Base-by-base conservation (phyloP, 2,329 filamentous ascomycete species). In the Sporothrix schenckii region DNA sequence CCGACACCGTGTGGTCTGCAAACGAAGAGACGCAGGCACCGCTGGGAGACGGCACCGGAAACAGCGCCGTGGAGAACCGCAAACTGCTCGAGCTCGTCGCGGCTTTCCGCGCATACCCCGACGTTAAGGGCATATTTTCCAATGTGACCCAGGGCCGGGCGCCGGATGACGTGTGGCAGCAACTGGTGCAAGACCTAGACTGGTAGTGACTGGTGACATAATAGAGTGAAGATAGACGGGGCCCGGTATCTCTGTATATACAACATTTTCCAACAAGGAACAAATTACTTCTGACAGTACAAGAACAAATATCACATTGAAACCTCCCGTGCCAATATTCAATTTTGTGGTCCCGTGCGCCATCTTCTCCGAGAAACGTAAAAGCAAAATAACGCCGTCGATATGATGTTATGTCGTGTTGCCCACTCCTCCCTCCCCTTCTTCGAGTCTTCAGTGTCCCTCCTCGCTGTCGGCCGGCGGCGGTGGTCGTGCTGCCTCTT, bases 1-100 rank as follows among this genome's bases (percentile, higher is more conserved):
- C 89, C 21, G 92, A 96, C 70, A 94, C 97, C 68, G 85, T 97
- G 56, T 97, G 92, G 90, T 87, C 90, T 71, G 87, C 93, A 0
- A 95, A 94, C 72, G 88, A 90, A 76, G 93, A 97, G 72, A 94
- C 91, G 0, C 87, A 87, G 77, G 87, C 92, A 21, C 82, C 83
- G 13, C 54, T 72, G 2, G 54, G 34, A 9, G 75, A 94, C 52
- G 85, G 90, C 71, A 84, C 86, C 19, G 86, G 90, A 70, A 84
- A 86, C 16, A 85, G 90, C 71, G 84, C 86, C 19, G 81, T 85
- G 16, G 83, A 86, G 14, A 84, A 85, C 0, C 81, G 85, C 66
- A 81, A 83, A 21, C 81, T 97, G 39, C 82, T 83, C 56, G 82
- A 85, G 4, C 86, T 96, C 39, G 76, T 89, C 24, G 83, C 86